Evolutionary conservation across 305 asterid genomes (phyloP).

Genomic region (Rubia tinctorum): DNA sequence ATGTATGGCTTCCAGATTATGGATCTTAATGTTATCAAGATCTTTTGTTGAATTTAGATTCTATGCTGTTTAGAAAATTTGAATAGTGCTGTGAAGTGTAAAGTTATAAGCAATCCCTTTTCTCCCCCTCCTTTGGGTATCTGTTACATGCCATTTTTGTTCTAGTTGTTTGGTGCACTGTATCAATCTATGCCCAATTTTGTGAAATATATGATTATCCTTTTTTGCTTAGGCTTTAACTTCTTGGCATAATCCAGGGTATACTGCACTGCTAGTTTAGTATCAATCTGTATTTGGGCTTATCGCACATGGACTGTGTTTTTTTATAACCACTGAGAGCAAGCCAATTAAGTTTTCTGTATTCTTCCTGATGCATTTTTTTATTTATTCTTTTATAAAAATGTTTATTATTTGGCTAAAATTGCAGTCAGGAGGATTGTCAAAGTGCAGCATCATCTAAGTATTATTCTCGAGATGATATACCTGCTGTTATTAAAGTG

Average conservation of each 20-base stretch:
- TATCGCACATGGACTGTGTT: background rate
- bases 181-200: no score
- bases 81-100: no score
- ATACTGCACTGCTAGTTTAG: background rate
- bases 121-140: no score
- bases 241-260: background rate
- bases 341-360: background rate
- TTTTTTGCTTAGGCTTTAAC: background rate
- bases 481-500: constrained; percentile 51
- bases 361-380: background rate
- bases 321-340: background rate
- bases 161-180: no score
- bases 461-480: constrained; percentile 60
- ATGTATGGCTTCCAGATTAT: no score
- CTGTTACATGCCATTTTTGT: no score
- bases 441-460: constrained; percentile 40
- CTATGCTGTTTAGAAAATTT: no score
- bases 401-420: constrained; percentile 14
- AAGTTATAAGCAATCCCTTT: no score
- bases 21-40: no score
- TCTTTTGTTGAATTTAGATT: no score
- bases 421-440: constrained; percentile 69
- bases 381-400: background rate
- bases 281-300: background rate
- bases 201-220: no score